Base-by-base conservation (phyloP, 116 monocot genomes). In the Zostera marina region DNA sequence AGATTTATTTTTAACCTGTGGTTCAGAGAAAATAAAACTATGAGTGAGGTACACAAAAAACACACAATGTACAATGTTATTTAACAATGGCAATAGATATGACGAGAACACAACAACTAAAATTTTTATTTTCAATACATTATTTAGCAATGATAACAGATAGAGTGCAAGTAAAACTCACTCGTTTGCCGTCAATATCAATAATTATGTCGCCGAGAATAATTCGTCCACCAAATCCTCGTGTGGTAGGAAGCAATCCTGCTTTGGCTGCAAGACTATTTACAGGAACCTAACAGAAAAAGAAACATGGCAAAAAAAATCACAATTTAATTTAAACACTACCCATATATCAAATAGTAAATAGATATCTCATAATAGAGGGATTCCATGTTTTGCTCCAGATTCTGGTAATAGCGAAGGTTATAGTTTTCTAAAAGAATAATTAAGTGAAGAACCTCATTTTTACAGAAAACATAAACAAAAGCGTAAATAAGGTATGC, bases 201-300 rank as follows among this genome's bases (percentile, higher is more conserved):
- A 77, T 60, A 61, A 94, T 82, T 42, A 84, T 63, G 68, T 94
- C 94, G 24, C 88, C 84, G 11, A 88, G 84, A 74, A 87, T 47
- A 64, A 92, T 92, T 38, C 74, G 81, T 20, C 92, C 87, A 11
- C 83, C 72, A 60, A 92, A 81, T 39, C 87, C 83, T 74, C 92
- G 76, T n/a, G 64, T 76, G n/a, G 92, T 92, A 21, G 81, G 83
- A 66, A 75, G 76, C 16, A 83, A 48, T 57, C 87, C 87, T n/a
- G 72, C 78, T 73, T 92, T 83, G 32, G 92, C 81, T 55, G 83
- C 83, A 56, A 68, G 41, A 65, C 83, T 83, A 53, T 74, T 77
- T 52, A 62, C 67, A 59, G 70, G 62, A 68, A 92, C 78, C 87
- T 92, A 52, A n/a, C 32, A 45, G 10, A 40, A 0, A 15, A 40